Base-by-base conservation (phyloP, 306 rosid species). In the Fragaria ananassa region DNA sequence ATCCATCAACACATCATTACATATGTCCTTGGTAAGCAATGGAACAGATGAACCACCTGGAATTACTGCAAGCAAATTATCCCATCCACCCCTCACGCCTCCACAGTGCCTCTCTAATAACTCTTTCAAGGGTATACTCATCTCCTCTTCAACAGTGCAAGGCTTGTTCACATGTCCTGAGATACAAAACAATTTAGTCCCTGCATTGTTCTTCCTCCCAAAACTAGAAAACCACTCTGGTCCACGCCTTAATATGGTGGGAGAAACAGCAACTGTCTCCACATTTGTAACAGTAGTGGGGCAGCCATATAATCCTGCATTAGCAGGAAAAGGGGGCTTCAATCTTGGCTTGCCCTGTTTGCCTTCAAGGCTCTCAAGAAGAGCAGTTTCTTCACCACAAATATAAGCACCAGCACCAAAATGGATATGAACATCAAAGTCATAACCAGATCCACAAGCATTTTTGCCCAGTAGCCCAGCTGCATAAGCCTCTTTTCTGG, bases 241-340 rank as follows among this genome's bases (percentile, higher is more conserved):
- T 8, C 99, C 99, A 70, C 98, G 97, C 82, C 99, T 88, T 75
- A 95, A 82, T 81, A 95, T 95, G 63, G 99, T 95, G 67, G 99
- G 99, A 74, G 99, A 95, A 74, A 95, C 98, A 39, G 99, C 99
- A 56, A 95, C 96, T 0, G 99, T 95, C 82, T 95, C 99, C 81
- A 95, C 99, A 86, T 95, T 95, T 60, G 99, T 95, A 39, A 92
- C 97, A 35, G 98, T 95, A 74, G 98, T 92, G 57, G 99, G 99
- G 70, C 99, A 95, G 69, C 99, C 99, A 75, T 95, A 95, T 78
- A 95, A 85, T 53, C 99, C 99, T 42, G 98, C 96, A 86, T 95
- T 95, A 72, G 99, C 99, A 11, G 99, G 99, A 87, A 95, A 95
- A 74, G 98, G 99, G n/a, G 99, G 99, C 89, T 95, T 95, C 87